Evolutionary conservation across 2,329 filamentous ascomycete species (phyloP).

Genomic region (Cyclaneusma minus): DNA sequence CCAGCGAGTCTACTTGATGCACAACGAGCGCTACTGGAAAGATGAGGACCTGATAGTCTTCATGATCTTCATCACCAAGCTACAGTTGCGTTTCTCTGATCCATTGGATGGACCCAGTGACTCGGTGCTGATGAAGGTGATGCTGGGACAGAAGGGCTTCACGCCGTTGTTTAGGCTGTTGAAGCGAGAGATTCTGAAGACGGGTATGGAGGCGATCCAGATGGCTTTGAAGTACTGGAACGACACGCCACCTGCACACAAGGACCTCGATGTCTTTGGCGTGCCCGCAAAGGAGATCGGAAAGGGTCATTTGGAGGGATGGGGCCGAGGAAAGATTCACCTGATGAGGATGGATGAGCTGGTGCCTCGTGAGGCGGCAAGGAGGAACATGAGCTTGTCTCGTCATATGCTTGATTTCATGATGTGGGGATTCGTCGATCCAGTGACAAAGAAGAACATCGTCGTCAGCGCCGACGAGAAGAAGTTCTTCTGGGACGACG

Average conservation of each 20-base stretch:
- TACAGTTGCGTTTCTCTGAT: slow-evolving; percentile 53
- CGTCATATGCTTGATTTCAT: slow-evolving; percentile 39
- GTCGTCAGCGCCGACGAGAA: slow-evolving; percentile 30
- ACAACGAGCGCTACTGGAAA: slow-evolving; percentile 36
- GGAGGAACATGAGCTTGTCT: slow-evolving; percentile 36
- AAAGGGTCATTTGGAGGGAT: slow-evolving; percentile 35
- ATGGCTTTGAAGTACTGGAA: slow-evolving; percentile 44
- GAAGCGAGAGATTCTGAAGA: slow-evolving; percentile 34
- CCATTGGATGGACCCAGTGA: slow-evolving; percentile 38
- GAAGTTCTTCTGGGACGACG: slow-evolving; percentile 34
- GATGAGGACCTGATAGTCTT: slow-evolving; percentile 44
- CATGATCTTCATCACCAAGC: slow-evolving; percentile 54
- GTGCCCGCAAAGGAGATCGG: slow-evolving; percentile 38
- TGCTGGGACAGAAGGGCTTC: slow-evolving; percentile 43
- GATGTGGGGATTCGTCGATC: slow-evolving; percentile 46
- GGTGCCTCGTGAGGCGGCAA: slow-evolving; percentile 37
- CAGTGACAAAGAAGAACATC: slow-evolving; percentile 31
- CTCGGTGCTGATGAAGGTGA: slow-evolving; percentile 34
- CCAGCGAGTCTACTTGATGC: slow-evolving; percentile 37
- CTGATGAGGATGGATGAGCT: slow-evolving; percentile 42
- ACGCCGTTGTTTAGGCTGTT: slow-evolving; percentile 44
- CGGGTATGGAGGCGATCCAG: slow-evolving; percentile 33
- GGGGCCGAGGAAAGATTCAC: slow-evolving; percentile 30
- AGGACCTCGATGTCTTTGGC: slow-evolving; percentile 26
- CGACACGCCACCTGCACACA: slow-evolving; percentile 3